A percentile compares a stretch with the other conserved stretches of the same genome.
Conservation (phyloP, 345 rosid species). For the Brassica rapa region DNA sequence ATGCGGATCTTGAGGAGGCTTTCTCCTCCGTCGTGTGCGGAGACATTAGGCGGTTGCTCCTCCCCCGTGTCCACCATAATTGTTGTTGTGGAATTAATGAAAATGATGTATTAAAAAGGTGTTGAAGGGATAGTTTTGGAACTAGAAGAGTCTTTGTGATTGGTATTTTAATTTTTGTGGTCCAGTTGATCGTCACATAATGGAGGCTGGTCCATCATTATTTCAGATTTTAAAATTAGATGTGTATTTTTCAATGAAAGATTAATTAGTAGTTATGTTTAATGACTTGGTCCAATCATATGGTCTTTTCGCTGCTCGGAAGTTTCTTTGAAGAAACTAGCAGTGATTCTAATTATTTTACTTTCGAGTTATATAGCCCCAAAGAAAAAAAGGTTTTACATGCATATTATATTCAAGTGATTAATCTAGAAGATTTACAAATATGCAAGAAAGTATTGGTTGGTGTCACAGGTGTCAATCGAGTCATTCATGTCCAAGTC, state of each 20-base stretch:
- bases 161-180: slow-evolving; percentile 9
- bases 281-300: slow-evolving; percentile 25
- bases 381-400: neutral
- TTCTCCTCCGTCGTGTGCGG: slow-evolving; percentile 17
- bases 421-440: neutral
- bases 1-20: slow-evolving; percentile 29
- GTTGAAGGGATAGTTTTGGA: slow-evolving; percentile 23
- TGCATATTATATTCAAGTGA: neutral
- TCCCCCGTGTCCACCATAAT: slow-evolving; percentile 20
- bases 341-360: neutral
- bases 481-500: neutral
- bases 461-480: neutral
- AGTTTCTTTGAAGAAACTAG: neutral
- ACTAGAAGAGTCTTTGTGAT: neutral
- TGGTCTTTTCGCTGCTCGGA: slow-evolving; percentile 13
- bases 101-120: neutral
- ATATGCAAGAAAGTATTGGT: neutral
- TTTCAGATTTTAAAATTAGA: neutral
- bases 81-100: slow-evolving; percentile 11
- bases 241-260: neutral
- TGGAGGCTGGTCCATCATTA: neutral
- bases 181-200: slow-evolving; percentile 17
- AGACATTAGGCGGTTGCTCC: slow-evolving; percentile 5
- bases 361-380: neutral
- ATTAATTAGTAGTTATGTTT: neutral